Percentiles rank a stretch among this genome's conserved stretches.
Conservation (phyloP, 2,329 filamentous ascomycete genomes). For the Diaporthe vaccinii region DNA sequence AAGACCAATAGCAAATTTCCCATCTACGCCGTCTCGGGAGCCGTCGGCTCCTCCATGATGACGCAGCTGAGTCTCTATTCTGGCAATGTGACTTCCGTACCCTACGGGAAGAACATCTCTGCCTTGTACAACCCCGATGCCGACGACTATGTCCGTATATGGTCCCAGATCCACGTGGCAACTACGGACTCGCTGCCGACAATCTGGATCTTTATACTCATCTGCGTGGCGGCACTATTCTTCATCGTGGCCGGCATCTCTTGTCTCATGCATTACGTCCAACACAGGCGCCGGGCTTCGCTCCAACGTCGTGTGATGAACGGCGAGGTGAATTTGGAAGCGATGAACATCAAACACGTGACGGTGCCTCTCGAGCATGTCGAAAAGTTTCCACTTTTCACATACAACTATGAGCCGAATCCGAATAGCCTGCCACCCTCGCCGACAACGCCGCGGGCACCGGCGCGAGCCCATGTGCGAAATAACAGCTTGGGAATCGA, state of each 20-base stretch:
- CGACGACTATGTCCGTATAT: constrained; percentile 72
- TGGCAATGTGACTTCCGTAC: constrained; percentile 75
- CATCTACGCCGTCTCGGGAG: constrained; percentile 83
- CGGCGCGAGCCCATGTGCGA: constrained; percentile 24
- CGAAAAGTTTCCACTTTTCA: constrained; percentile 81
- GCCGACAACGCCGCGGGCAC: constrained; percentile 50
- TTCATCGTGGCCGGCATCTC: constrained; percentile 77
- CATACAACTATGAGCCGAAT: constrained; percentile 74
- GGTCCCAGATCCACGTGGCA: constrained; percentile 65
- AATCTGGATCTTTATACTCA: constrained; percentile 84
- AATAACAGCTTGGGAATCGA: constrained; percentile 35
- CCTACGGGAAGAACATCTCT: constrained; percentile 69
- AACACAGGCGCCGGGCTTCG: constrained; percentile 76
- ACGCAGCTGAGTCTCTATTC: constrained; percentile 81
- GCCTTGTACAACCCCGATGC: constrained; percentile 67
- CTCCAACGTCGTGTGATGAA: constrained; percentile 78
- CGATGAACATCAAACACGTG: constrained; percentile 85
- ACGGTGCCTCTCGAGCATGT: constrained; percentile 81
- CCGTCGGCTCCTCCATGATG: constrained; percentile 77
- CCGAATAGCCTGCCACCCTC: constrained; percentile 53
- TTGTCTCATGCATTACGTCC: constrained; percentile 81
- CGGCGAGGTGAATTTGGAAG: constrained; percentile 89
- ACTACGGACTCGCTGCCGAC: constrained; percentile 70
- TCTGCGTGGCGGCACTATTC: constrained; percentile 79
- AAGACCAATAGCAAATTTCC: constrained; percentile 79